Evolutionary conservation across 306 rosid genomes (phyloP), one percentile per base, ranked within the genome.

Genomic region (Trichosanthes cucumerina): DNA sequence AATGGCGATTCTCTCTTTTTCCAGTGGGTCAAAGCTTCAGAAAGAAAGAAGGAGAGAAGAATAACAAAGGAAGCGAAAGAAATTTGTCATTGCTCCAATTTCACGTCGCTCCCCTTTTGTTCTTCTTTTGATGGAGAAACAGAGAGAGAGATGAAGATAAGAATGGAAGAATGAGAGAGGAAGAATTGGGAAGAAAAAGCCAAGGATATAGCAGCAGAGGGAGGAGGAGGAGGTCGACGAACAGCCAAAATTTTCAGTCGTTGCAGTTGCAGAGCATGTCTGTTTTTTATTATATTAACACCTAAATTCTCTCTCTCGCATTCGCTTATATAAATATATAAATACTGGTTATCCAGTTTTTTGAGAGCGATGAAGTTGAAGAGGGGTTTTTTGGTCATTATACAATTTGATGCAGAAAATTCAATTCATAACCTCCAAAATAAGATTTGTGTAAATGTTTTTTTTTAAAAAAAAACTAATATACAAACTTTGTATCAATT

Each of bases 251-350:
- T 69, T 79, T 79, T 16, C 75, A 68, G 73, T 66, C 39, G 49
- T 31, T 2, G 33, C 33, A 28, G 33, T 28, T 43, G 79, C 84
- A 80, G 81, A 59, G 89, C 81, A 83, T 91, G 87, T 87, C 88
- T 84, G 83, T 53, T 4, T 18, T 19, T 36, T 28, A 28, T 28
- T 28, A 28, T 46, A 36, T 53, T 71, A 23, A 6, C 58, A 47
- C 77, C 12, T 44, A 24, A 19, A 72, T 72, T 8, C 4, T 10
- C 16, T 24, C 70, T 69, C 81, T 33, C 7, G 9, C 12, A 6
- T 19, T 28, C 33, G 33, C 33, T 28, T 28, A 28, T 28, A 28
- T 28, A 28, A 28, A 23, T 24, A 57, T 57, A 68, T 41, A 68
- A 41, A 41, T 68, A 68, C 34, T 38, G 75, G 75, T 68, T 68